Percentiles rank a stretch among this genome's conserved stretches.
These are phyloP conservation scores for Cercospora janseana DNA, from an alignment of 2,329 filamentous ascomycete genomes.

Conservation along the genomic window DNA sequence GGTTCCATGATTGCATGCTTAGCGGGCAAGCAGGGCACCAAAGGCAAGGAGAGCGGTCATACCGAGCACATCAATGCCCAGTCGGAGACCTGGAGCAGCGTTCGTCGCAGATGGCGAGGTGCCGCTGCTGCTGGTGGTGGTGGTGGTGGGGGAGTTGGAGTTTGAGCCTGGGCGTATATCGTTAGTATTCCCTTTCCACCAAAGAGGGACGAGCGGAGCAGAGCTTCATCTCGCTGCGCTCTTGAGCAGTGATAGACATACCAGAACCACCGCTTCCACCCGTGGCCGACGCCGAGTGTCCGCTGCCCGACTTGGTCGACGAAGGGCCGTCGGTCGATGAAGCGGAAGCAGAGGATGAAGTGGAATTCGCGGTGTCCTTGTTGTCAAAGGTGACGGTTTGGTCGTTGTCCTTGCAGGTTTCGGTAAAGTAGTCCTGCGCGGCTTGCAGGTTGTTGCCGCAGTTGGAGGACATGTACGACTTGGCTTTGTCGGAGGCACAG, in stretches of 20 bases:
- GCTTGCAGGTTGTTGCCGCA: constrained; percentile 33
- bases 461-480: constrained; percentile 31
- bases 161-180: not conserved
- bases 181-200: constrained; percentile 15
- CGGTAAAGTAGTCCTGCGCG: constrained; percentile 35
- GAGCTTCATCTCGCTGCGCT: no score
- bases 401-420: constrained; percentile 36
- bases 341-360: constrained; percentile 16
- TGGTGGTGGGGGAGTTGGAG: constrained; percentile 13
- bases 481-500: constrained; percentile 34
- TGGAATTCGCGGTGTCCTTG: not conserved
- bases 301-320: constrained; percentile 19
- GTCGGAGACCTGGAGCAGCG: constrained; percentile 22
- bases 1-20: constrained; percentile 1
- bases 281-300: constrained; percentile 9
- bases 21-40: constrained; percentile 31
- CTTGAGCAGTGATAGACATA: no score
- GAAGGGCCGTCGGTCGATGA: no score
- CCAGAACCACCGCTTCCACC: constrained; percentile 8
- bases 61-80: constrained; percentile 31
- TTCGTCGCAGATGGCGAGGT: constrained; percentile 22
- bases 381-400: constrained; percentile 25
- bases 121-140: constrained; percentile 14
- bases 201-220: no score
- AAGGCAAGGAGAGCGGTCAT: constrained; percentile 29